Evolutionary conservation across 495 filamentous ascomycete genomes (phyloP), one percentile per base, ranked within the genome.

Genomic region (Articulospora tetracladia): DNA sequence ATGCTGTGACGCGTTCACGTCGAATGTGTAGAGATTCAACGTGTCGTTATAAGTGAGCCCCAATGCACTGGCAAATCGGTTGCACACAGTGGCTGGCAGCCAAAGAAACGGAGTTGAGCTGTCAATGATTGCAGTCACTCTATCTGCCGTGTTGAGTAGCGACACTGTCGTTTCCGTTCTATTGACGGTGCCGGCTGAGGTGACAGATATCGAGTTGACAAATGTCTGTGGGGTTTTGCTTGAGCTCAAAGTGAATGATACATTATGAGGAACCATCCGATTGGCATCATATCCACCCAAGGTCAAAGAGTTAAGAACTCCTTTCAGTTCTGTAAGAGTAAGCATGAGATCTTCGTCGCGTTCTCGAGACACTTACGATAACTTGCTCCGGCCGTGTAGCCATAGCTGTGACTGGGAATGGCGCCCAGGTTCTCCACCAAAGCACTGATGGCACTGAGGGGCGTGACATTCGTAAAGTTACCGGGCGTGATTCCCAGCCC

Each of bases 91-190:
- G 30, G 71, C 67, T 2, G 87, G 87, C 2, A 91, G 78, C 86
- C 85, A 90, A 0, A 90, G 75, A 58, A 81, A 84, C 1, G 87
- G 83, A 1, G 86, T 86, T 2, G 85, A 83, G 17, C 83, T 84
- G 64, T 91, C 87, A 59, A 91, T 85, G 53, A 80, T 70, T 26
- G 81, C 81, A 15, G 68, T 69, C 17, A 81, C 72, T 17, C 76
- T 75, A 61, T 80, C 78, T 41, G 74, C 70, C 65, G 77, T 74
- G 22, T 58, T 59, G 15, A 74, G 70, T 7, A 86, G 70, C 15
- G 66, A 64, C 1, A 68, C 62, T 7, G 75, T 68, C 4, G 71
- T 72, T 77, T 76, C 82, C 58, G 74, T 49, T 32, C 69, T 70
- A 22, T 73, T 73, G 39, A n/a, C 39, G n/a, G 8, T 19, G 17